phyloP scores from a whole-genome alignment of 2,329 filamentous ascomycete genomes.

The Chaetomium globosum region DNA sequence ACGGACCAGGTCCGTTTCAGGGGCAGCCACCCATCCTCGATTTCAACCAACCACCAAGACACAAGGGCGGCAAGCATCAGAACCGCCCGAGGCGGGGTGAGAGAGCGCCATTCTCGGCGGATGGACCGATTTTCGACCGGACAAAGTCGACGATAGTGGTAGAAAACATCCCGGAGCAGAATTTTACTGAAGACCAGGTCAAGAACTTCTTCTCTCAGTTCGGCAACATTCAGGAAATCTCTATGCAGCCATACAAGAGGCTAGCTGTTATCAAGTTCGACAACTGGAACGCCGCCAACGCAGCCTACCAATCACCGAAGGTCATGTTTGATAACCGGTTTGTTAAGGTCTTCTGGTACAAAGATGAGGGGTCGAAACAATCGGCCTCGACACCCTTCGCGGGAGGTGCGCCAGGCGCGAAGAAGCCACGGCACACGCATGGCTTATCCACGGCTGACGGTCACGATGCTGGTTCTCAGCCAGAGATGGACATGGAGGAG shows the following conservation, averaged over 20 bases:
- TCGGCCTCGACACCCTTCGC: constrained; percentile 36
- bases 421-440: constrained; percentile 36
- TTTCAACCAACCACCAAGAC: constrained; percentile 18
- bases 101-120: constrained; percentile 64
- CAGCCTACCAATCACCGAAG: constrained; percentile 75
- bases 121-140: constrained; percentile 64
- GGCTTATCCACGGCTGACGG: constrained; percentile 19
- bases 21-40: constrained; percentile 18
- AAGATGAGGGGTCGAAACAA: constrained; percentile 51
- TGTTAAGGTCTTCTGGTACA: constrained; percentile 81
- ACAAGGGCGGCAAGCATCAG: constrained; percentile 28
- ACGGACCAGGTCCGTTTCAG: constrained; percentile 12
- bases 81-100: constrained; percentile 22
- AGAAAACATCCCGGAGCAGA: constrained; percentile 74
- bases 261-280: constrained; percentile 72
- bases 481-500: constrained; percentile 69
- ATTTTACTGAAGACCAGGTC: constrained; percentile 66
- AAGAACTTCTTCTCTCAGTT: constrained; percentile 72
- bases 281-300: constrained; percentile 65
- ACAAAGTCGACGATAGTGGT: constrained; percentile 71
- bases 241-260: constrained; percentile 66
- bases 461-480: constrained; percentile 41
- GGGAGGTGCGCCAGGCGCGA: constrained; percentile 38
- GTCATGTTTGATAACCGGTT: constrained; percentile 84
- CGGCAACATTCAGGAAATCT: constrained; percentile 65